Conservation (phyloP, 441 rosid genomes). For the Populus hybrid region DNA sequence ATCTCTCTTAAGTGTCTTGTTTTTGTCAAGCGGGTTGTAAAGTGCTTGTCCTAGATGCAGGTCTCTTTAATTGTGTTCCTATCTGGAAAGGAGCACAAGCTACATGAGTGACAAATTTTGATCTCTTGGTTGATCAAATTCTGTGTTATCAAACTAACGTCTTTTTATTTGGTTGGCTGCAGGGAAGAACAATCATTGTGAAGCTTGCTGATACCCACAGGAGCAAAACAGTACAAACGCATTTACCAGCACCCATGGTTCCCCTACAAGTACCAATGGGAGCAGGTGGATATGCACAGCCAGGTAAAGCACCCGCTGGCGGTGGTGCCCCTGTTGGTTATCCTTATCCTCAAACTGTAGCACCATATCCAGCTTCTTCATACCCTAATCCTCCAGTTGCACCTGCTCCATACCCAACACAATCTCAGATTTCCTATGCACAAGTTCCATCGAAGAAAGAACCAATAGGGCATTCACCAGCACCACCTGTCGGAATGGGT, state of each 20-base stretch:
- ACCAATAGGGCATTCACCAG: conserved; percentile 29
- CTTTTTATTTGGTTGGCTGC: conserved; percentile 11
- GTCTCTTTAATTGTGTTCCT: not conserved
- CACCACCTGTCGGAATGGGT: conserved; percentile 41
- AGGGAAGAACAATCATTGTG: conserved; percentile 49
- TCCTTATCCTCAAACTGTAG: conserved; percentile 39
- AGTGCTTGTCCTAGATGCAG: not conserved
- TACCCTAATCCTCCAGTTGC: conserved; percentile 40
- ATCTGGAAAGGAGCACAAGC: not conserved
- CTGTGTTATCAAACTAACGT: too few species aligned
- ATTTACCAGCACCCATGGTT: conserved; percentile 32
- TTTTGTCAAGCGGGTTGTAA: not conserved
- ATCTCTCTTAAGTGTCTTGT: not conserved
- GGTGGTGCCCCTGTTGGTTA: conserved; percentile 35
- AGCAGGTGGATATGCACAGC: conserved; percentile 42
- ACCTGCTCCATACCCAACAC: conserved; percentile 36
- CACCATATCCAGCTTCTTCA: conserved; percentile 34
- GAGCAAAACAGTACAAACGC: conserved; percentile 39
- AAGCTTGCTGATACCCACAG: conserved; percentile 56
- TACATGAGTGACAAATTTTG: not conserved
- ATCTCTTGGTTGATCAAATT: not conserved
- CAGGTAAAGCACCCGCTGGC: conserved; percentile 37
- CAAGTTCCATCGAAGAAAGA: conserved; percentile 37
- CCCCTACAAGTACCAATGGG: conserved; percentile 32
- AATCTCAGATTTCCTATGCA: conserved; percentile 35